phyloP scores from a whole-genome alignment of 1,284 basidiomycete genomes.

The Ganoderma leucocontextum region DNA sequence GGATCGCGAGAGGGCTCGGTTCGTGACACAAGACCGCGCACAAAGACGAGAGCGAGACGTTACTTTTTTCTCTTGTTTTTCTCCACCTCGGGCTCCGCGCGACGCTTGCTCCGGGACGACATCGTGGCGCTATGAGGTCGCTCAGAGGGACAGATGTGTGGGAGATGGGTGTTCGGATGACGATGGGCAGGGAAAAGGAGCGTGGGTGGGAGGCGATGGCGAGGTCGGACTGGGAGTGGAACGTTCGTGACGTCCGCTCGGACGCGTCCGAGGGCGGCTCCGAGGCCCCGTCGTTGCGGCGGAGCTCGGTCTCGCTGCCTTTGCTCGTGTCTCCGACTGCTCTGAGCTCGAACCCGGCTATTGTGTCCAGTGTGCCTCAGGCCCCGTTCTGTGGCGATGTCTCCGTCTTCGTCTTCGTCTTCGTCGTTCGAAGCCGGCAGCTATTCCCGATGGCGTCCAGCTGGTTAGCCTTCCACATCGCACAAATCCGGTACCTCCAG shows the following conservation, averaged over 20 bases:
- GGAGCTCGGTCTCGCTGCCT: background rate
- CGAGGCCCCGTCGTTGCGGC: background rate
- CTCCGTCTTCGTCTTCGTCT: background rate
- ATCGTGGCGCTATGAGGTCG: constrained; percentile 26
- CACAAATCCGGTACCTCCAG: background rate
- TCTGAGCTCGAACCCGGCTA: constrained; percentile 9
- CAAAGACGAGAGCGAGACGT: constrained; percentile 22
- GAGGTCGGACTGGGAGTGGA: constrained; percentile 8
- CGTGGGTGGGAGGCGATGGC: constrained; percentile 11
- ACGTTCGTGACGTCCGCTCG: constrained; percentile 1
- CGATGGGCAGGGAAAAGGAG: background rate
- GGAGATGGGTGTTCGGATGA: background rate
- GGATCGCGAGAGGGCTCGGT: constrained; percentile 17
- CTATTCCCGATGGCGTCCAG: background rate
- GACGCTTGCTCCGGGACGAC: constrained; percentile 43
- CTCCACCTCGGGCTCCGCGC: constrained; percentile 41
- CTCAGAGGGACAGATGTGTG: background rate
- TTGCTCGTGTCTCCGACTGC: background rate
- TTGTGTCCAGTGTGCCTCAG: constrained; percentile 3
- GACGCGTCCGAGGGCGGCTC: constrained; percentile 10
- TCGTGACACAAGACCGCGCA: constrained; percentile 22
- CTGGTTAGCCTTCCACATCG: background rate
- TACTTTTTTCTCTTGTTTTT: constrained; percentile 45
- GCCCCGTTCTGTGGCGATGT: constrained; percentile 6
- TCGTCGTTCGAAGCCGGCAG: background rate